Percentiles rank a stretch among this genome's conserved stretches.
phyloP scores from a whole-genome alignment of 2,329 filamentous ascomycete species.

The Colletotrichum kahawae region DNA sequence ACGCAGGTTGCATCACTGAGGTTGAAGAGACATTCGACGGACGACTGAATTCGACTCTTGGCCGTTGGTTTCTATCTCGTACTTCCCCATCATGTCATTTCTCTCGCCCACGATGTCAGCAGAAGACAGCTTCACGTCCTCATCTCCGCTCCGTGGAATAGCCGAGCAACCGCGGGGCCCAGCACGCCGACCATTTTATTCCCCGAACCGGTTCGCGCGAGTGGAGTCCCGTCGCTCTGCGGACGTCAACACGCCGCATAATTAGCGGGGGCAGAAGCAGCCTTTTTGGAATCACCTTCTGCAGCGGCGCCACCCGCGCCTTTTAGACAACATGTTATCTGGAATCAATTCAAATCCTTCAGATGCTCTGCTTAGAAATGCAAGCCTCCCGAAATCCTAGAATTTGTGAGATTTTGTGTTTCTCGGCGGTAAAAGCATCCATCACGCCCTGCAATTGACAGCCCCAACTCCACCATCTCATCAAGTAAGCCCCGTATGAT shows the following conservation, averaged over 20 bases:
- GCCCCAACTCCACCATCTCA: not conserved
- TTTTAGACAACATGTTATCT: not conserved
- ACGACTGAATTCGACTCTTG: not conserved
- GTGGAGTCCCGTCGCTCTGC: not conserved
- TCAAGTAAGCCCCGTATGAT: not conserved
- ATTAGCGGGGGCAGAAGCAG: not conserved
- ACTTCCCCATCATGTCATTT: not conserved
- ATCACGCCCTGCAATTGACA: not conserved
- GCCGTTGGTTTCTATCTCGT: too few relatives aligned
- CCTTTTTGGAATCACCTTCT: not conserved
- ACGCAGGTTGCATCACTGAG: not conserved
- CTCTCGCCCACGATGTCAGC: rapidly evolving
- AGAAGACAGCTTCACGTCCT: not conserved
- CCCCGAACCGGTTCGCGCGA: not conserved
- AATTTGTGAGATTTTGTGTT: not conserved
- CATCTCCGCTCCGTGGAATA: not conserved
- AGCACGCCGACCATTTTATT: not conserved
- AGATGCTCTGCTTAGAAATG: not conserved
- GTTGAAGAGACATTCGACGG: rapidly evolving
- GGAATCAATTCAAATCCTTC: not conserved
- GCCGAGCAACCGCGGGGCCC: not conserved
- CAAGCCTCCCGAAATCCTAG: not conserved
- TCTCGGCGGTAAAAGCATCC: not conserved
- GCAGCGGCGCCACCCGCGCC: not conserved
- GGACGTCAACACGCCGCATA: not conserved